These are phyloP conservation scores for Purpureocillium lavendulum DNA, from an alignment of 2,329 filamentous ascomycete species.

Conservation along the genomic window DNA sequence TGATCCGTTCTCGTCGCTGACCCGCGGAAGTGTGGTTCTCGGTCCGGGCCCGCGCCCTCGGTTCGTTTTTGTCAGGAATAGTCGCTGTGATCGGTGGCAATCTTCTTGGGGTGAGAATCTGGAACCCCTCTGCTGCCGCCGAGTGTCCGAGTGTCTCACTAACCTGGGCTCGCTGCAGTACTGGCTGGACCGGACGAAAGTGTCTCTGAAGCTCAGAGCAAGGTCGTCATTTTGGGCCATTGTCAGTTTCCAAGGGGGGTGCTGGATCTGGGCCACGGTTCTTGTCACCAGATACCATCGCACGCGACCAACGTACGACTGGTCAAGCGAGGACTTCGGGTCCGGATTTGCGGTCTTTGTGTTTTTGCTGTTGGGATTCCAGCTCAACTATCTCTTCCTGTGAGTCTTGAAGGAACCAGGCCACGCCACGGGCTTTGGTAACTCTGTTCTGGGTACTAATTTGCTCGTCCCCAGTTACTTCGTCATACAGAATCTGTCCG, in stretches of 20 bases:
- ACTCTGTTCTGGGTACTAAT: too few species aligned
- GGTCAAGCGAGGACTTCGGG: conserved; percentile 55
- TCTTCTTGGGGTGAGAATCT: conserved; percentile 44
- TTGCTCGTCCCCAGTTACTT: conserved; percentile 53
- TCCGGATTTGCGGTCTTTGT: conserved; percentile 59
- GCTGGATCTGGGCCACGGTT: conserved; percentile 66
- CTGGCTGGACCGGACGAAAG: conserved; percentile 50
- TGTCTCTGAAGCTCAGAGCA: conserved; percentile 45
- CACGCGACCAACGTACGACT: conserved; percentile 56
- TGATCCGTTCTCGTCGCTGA: too few species aligned
- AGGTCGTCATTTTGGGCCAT: conserved; percentile 47
- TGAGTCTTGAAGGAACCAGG: conserved; percentile 26
- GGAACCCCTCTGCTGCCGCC: too few species aligned
- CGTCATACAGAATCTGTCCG: conserved; percentile 57
- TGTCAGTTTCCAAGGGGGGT: conserved; percentile 52
- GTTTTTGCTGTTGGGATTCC: conserved; percentile 59
- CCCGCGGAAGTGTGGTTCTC: conserved; percentile 51
- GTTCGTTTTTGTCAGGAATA: conserved; percentile 62
- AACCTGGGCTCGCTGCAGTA: conserved; percentile 14
- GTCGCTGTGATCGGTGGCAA: conserved; percentile 59
- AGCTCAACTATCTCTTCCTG: conserved; percentile 67
- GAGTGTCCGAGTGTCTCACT: too few species aligned
- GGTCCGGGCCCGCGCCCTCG: conserved; percentile 60
- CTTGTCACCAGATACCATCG: conserved; percentile 51
- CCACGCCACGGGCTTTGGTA: too few species aligned